phyloP scores from a whole-genome alignment of 129 eudicot genomes.

The Chrysanthemum makinoi region DNA sequence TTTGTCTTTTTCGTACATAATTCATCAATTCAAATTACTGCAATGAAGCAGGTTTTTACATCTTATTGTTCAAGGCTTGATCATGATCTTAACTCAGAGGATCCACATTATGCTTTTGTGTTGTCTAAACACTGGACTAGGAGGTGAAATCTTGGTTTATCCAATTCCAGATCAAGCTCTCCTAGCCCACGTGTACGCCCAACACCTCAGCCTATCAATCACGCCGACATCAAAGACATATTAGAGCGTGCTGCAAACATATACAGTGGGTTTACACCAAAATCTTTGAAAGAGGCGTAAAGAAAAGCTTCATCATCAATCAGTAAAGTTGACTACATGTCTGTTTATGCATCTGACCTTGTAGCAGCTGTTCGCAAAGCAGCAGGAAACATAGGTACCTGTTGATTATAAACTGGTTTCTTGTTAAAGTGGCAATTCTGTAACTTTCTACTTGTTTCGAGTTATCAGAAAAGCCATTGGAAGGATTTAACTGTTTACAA shows the following conservation, averaged over 20 bases:
- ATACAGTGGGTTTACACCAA: conserved; percentile 54
- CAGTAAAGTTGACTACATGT: conserved; percentile 83
- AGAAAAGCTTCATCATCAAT: conserved; percentile 48
- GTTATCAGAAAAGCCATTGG: conserved; percentile 84
- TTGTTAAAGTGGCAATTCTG: conserved; percentile 11
- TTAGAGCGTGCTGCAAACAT: conserved; percentile 84
- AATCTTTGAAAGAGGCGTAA: conserved; percentile 49
- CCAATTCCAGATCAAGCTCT: no score
- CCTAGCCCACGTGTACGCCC: no score
- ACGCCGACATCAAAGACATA: conserved; percentile 88
- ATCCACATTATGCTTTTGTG: no score
- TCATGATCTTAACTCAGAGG: no score
- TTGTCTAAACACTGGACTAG: no score
- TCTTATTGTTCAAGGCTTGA: no score
- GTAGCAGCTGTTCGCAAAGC: conserved; percentile 94
- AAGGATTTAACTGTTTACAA: conserved; percentile 44
- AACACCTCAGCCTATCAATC: no score
- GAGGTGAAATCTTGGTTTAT: no score
- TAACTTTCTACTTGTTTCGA: conserved; percentile 22
- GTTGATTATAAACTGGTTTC: no score
- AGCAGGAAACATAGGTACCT: conserved; percentile 76
- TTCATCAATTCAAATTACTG: no score
- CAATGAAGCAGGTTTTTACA: no score
- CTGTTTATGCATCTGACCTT: conserved; percentile 74
- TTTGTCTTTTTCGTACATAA: no score